A percentile compares a stretch with the other conserved stretches of the same genome.
Evolutionary conservation across 2,329 filamentous ascomycete species (phyloP).

Genomic region (Fusarium sp.): DNA sequence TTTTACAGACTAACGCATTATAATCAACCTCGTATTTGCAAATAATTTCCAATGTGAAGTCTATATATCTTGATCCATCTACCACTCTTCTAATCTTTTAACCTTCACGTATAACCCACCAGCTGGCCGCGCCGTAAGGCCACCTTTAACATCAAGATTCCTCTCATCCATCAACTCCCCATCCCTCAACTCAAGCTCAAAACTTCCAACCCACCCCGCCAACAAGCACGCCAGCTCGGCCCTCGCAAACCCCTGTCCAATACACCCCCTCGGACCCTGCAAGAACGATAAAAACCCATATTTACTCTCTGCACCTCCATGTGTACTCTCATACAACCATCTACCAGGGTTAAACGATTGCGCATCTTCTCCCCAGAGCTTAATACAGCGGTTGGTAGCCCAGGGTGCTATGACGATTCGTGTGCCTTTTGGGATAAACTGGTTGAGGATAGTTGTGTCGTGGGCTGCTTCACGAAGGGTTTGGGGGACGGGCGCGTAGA

Average conservation of each 20-base stretch:
- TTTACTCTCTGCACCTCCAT: constrained; percentile 79
- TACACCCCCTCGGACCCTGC: constrained; percentile 86
- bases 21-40: too few relatives aligned
- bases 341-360: constrained; percentile 80
- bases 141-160: constrained; percentile 73
- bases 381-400: constrained; percentile 75
- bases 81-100: constrained; percentile 50
- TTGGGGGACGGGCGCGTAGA: constrained; percentile 76
- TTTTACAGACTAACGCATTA: neutral
- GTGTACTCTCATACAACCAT: constrained; percentile 71
- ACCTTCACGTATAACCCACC: constrained; percentile 77
- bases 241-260: constrained; percentile 82
- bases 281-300: constrained; percentile 85
- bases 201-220: constrained; percentile 81
- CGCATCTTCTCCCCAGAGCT: constrained; percentile 82
- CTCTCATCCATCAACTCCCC: constrained; percentile 72
- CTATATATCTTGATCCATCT: too few relatives aligned
- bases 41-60: neutral
- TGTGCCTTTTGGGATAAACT: constrained; percentile 77
- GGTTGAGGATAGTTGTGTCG: constrained; percentile 73
- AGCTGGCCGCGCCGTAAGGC: constrained; percentile 77
- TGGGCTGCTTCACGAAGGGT: constrained; percentile 73
- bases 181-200: constrained; percentile 69
- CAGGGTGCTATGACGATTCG: constrained; percentile 72
- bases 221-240: constrained; percentile 87